Evolutionary conservation across 352 stramenopile species (phyloP).

Genomic region (Phytophthora megakarya): DNA sequence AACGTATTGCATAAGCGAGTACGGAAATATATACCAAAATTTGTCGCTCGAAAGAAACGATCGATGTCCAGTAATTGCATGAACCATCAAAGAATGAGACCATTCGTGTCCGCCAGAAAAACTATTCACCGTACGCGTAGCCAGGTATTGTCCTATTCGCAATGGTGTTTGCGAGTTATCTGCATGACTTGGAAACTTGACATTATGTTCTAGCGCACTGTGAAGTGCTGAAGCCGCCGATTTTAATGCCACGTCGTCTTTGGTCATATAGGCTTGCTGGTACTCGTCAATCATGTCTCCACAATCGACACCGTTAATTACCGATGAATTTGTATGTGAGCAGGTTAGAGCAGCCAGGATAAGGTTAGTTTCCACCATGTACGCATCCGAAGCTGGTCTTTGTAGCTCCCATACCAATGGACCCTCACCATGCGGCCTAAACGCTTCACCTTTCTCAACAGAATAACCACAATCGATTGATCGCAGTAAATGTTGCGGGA

Average conservation of each 20-base stretch:
- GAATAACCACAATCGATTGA: neutral
- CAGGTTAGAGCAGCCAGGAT: neutral
- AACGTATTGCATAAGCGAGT: neutral
- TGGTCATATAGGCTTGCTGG: slow-evolving; percentile 6
- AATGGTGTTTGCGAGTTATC: neutral
- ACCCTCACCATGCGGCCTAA: neutral
- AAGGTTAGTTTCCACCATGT: slow-evolving; percentile 15
- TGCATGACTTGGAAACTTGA: neutral
- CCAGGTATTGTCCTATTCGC: neutral
- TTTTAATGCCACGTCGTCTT: neutral
- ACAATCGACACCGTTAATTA: slow-evolving; percentile 1
- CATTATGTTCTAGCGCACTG: neutral
- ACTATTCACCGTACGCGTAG: neutral
- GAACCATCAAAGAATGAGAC: slow-evolving; percentile 7
- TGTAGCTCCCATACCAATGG: slow-evolving; percentile 2
- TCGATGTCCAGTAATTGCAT: neutral
- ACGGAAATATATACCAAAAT: slow-evolving; percentile 18
- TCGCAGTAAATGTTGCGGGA: no score
- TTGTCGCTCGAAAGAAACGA: slow-evolving; percentile 3
- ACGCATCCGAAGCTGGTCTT: neutral
- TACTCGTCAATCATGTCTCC: slow-evolving; percentile 14
- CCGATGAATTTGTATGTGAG: slow-evolving; percentile 7
- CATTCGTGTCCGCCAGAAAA: slow-evolving; percentile 15
- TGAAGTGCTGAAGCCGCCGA: neutral
- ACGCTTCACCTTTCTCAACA: neutral